Percentiles rank a stretch among this genome's conserved stretches.
Conservation (phyloP, 768 basidiomycete species). For the Boletus subparvulus region DNA sequence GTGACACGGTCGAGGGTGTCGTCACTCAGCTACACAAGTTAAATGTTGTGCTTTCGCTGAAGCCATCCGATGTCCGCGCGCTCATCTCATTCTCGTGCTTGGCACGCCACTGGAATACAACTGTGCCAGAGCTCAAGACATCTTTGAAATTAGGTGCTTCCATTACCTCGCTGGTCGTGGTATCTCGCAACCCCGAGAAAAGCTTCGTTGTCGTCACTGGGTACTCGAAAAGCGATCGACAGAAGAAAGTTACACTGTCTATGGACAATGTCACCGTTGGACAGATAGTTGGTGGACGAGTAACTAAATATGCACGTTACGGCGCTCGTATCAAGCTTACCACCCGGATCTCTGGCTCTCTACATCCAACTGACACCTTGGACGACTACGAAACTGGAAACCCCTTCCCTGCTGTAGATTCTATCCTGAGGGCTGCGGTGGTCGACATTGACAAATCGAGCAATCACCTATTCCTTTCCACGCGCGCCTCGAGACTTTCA, state of each 20-base stretch:
- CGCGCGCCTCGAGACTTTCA: conserved; percentile 67
- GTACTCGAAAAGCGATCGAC: conserved; percentile 56
- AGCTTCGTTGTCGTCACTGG: conserved; percentile 83
- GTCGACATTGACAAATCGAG: conserved; percentile 64
- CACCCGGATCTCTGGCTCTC: conserved; percentile 64
- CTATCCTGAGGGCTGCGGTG: conserved; percentile 69
- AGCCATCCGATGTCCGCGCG: conserved; percentile 68
- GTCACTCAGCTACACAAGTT: conserved; percentile 85
- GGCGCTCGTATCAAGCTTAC: conserved; percentile 80
- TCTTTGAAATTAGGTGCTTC: conserved; percentile 66
- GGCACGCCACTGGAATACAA: conserved; percentile 72
- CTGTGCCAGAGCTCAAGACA: conserved; percentile 62
- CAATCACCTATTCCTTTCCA: conserved; percentile 76
- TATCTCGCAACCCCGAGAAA: conserved; percentile 83
- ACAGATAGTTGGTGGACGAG: conserved; percentile 77
- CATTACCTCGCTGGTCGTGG: conserved; percentile 80
- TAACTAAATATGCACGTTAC: conserved; percentile 66
- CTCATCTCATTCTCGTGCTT: conserved; percentile 86
- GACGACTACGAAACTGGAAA: conserved; percentile 72
- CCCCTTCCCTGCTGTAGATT: conserved; percentile 60
- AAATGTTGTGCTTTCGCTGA: conserved; percentile 72
- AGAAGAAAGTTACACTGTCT: conserved; percentile 52
- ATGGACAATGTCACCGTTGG: conserved; percentile 70
- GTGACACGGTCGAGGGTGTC: conserved; percentile 65
- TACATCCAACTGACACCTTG: conserved; percentile 78